These are phyloP conservation scores for Colletotrichum filicis DNA, from an alignment of 2,329 filamentous ascomycete species.

Conservation along the genomic window DNA sequence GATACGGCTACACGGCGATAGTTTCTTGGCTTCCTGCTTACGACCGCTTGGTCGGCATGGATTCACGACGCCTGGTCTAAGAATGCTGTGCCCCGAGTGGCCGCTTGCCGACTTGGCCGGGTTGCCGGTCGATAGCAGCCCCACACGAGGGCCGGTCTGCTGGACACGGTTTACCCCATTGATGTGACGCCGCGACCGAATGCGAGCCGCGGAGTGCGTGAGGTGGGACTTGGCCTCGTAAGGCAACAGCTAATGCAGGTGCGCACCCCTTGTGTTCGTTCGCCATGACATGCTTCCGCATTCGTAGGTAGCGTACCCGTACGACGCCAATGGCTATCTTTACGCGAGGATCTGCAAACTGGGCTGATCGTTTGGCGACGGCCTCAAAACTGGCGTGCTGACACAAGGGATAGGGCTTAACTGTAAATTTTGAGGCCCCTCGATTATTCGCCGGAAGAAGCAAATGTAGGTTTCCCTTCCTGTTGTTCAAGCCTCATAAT, in stretches of 20 bases:
- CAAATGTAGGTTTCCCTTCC: not conserved
- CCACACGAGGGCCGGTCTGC: slow-evolving; percentile 27
- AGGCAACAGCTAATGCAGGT: slow-evolving; percentile 27
- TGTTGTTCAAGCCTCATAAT: not conserved
- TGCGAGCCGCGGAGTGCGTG: slow-evolving; percentile 13
- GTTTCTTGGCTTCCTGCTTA: slow-evolving; percentile 21
- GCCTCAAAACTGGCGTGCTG: slow-evolving; percentile 15
- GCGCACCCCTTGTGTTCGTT: not conserved
- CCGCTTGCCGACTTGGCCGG: slow-evolving; percentile 32
- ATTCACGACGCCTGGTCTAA: slow-evolving; percentile 30
- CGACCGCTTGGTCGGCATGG: slow-evolving; percentile 31
- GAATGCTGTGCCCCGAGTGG: slow-evolving; percentile 34
- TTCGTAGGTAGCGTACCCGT: slow-evolving; percentile 1
- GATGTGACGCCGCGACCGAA: slow-evolving; percentile 8
- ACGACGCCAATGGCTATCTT: slow-evolving; percentile 4
- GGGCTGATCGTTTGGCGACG: slow-evolving; percentile 23
- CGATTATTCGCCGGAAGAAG: not conserved
- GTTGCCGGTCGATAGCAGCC: slow-evolving; percentile 20
- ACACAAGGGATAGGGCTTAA: slow-evolving; percentile 1
- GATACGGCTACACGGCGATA: slow-evolving; percentile 28
- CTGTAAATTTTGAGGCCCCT: slow-evolving; percentile 23
- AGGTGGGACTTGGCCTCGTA: slow-evolving; percentile 30
- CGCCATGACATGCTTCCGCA: slow-evolving; percentile 19
- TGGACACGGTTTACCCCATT: slow-evolving; percentile 20
- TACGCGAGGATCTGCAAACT: slow-evolving; percentile 32